Base-by-base conservation (phyloP, 495 filamentous ascomycete species). In the Trichocladium uniseriatum region DNA sequence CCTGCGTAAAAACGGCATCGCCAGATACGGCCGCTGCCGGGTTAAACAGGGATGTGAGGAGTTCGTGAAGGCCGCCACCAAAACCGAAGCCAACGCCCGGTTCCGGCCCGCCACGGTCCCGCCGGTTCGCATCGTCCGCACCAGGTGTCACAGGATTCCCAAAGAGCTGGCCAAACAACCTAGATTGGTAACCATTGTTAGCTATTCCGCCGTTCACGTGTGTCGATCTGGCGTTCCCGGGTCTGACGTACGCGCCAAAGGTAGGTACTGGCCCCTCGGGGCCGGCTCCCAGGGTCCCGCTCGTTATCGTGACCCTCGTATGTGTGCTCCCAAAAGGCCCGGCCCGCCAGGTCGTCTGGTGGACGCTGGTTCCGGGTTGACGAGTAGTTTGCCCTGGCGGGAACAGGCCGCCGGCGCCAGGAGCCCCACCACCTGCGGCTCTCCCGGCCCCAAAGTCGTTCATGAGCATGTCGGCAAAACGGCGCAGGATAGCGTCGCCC, bases 1-100 rank as follows among this genome's bases (percentile, higher is more conserved):
- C 89, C 69, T 96, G 87, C 1, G 84, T 81, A 59, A 88, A 94
- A 1, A 95, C 92, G n/a, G 82, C 87, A 63, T 97, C 91, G 13
- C 88, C 88, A 45, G 77, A 72, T 5, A 74, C 72, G 7, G 72
- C 79, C 27, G 65, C 63, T 16, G 67, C 68, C 27, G 82, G 71
- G 53, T 79, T 80, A 34, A 89, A 62, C 31, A 91, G 52, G 5
- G 69, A 64, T 21, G 66, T 62, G 34, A 86, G 54, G 13, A 74
- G 53, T 15, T 72, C 64, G 15, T 65, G 66, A 11, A 75, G 56
- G 6, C 56, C 56, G 13, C 43, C 10, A 49, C 51, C 6, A 74
- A n/a, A n/a, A n/a, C n/a, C n/a, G n/a, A n/a, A 60, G 35, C 56
- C 57, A 2, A 48, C 41, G 15, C 6, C 49, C 44, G 32, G 55